Evolutionary conservation across 1,284 basidiomycete genomes (phyloP).

Genomic region (Coniferiporia weirii): DNA sequence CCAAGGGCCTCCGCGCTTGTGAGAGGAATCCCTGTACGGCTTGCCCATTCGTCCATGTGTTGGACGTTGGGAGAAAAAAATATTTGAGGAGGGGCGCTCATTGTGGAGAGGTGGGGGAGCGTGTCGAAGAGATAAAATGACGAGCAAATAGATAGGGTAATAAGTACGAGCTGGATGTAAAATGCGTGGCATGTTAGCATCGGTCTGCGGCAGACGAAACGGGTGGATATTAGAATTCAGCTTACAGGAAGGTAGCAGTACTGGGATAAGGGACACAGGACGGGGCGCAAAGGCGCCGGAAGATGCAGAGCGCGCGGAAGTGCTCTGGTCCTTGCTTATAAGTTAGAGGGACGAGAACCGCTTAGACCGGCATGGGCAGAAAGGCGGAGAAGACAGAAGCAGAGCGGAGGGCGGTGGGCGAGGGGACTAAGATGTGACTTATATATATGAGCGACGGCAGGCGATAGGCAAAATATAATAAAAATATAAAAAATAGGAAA

Average conservation of each 20-base stretch:
- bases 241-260: conserved; percentile 2
- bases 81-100: conserved; percentile 45
- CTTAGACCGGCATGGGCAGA: not conserved
- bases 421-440: not conserved
- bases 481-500: not conserved
- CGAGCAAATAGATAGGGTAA: conserved; percentile 15
- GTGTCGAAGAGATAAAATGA: not conserved
- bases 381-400: not conserved
- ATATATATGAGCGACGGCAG: conserved; percentile 1
- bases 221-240: not conserved
- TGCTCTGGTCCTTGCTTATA: not conserved
- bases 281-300: not conserved
- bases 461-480: not conserved
- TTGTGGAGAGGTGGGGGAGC: conserved; percentile 19
- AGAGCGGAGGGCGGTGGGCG: not conserved
- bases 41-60: conserved; percentile 77
- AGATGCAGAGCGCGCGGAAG: not conserved
- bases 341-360: not conserved
- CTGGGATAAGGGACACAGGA: not conserved
- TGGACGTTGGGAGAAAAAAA: conserved; percentile 71
- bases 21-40: conserved; percentile 67
- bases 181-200: not conserved
- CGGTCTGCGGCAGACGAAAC: not conserved
- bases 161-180: conserved; percentile 8
- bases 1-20: conserved; percentile 76